Percentiles rank a stretch among this genome's conserved stretches.
phyloP scores from a whole-genome alignment of 371 early-diverging fungal species.

The Mucor lusitanicus region DNA sequence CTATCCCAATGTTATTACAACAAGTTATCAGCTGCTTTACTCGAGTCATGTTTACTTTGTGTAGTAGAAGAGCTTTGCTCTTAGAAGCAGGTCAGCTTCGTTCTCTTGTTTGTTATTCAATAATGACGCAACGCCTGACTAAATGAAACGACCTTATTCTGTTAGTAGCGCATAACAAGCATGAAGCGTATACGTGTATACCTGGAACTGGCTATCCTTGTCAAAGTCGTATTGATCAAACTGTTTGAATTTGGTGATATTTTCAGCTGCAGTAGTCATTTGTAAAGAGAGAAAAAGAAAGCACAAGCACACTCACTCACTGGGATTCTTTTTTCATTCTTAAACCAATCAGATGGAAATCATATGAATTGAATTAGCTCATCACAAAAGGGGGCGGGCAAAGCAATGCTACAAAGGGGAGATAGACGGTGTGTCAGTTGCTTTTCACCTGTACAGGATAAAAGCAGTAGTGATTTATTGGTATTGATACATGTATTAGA shows the following conservation, averaged over 20 bases:
- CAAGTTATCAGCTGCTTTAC: background rate
- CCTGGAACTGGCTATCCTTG: constrained; percentile 23
- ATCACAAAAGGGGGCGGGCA: background rate
- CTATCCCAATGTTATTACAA: background rate
- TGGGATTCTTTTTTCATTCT: background rate
- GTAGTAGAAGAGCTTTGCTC: constrained; percentile 32
- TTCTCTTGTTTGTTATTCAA: constrained; percentile 22
- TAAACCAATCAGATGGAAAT: background rate
- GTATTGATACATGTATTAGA: constrained; percentile 8
- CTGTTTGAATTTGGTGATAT: background rate
- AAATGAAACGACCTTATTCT: background rate
- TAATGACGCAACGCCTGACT: constrained; percentile 26
- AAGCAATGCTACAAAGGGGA: background rate
- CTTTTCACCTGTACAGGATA: too few species aligned
- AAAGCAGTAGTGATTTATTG: too few species aligned
- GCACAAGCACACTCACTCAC: too few species aligned
- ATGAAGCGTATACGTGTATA: background rate
- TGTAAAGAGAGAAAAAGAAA: constrained; percentile 4
- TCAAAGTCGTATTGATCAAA: constrained; percentile 26
- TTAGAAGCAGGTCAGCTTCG: constrained; percentile 17
- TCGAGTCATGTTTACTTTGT: constrained; percentile 19
- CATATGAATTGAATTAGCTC: background rate
- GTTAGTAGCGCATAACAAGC: background rate
- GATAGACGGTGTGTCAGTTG: background rate
- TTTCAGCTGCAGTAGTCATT: background rate